phyloP scores from a whole-genome alignment of 2,329 filamentous ascomycete species.

The Beauveria sp. region DNA sequence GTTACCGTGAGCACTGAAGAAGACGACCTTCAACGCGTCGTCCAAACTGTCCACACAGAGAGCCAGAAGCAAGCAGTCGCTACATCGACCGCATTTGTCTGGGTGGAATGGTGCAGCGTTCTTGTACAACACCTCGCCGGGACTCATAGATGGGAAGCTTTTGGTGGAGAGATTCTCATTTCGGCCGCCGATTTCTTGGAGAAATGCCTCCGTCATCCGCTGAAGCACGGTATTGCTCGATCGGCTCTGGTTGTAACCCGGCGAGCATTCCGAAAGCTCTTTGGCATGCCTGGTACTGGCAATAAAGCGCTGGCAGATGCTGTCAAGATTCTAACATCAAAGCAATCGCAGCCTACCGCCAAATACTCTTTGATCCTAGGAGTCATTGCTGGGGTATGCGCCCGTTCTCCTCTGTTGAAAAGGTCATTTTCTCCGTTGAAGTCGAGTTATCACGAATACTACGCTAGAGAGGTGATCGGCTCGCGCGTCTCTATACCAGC shows the following conservation, averaged over 20 bases:
- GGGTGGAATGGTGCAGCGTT: slow-evolving; percentile 83
- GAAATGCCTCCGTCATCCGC: slow-evolving; percentile 60
- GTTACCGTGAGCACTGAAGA: slow-evolving; percentile 48
- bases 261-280: slow-evolving; percentile 68
- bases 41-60: slow-evolving; percentile 62
- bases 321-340: slow-evolving; percentile 61
- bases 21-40: slow-evolving; percentile 55
- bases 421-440: slow-evolving; percentile 57
- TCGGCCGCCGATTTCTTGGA: slow-evolving; percentile 69
- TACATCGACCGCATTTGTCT: slow-evolving; percentile 72
- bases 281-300: slow-evolving; percentile 48
- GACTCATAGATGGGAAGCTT: slow-evolving; percentile 54
- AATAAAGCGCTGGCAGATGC: slow-evolving; percentile 55
- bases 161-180: slow-evolving; percentile 57
- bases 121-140: slow-evolving; percentile 64
- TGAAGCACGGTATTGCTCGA: slow-evolving; percentile 57
- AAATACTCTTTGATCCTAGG: slow-evolving; percentile 75
- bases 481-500: slow-evolving; percentile 64
- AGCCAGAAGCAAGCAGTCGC: slow-evolving; percentile 71
- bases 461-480: slow-evolving; percentile 74
- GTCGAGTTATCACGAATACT: slow-evolving; percentile 71
- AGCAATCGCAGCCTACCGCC: slow-evolving; percentile 53
- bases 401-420: slow-evolving; percentile 58
- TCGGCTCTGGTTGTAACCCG: slow-evolving; percentile 73
- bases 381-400: slow-evolving; percentile 78